Evolutionary conservation across 768 basidiomycete genomes (phyloP), one percentile per base, ranked within the genome.

Genomic region (Amylocystis lapponica): DNA sequence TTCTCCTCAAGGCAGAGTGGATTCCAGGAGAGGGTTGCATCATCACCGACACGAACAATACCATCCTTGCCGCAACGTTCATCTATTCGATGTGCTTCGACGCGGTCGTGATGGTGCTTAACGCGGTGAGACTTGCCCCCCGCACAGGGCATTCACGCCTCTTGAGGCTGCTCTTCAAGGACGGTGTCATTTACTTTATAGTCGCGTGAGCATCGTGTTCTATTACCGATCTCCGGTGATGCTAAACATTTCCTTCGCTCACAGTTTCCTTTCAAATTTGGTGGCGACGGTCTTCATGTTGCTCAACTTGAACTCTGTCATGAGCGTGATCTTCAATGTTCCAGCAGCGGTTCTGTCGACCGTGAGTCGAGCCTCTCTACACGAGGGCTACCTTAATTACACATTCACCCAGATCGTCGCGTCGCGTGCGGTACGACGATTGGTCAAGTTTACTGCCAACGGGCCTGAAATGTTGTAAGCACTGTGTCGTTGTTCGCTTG

Each of bases 1-100:
- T 82, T 5, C 68, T 78, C n/a, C 59, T 86, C 13, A 77, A 69
- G 35, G 80, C 78, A 0, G 39, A 44, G 3, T 86, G 81, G 81
- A 27, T 64, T n/a, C 65, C 70, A 8, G 66, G 59, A 2, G 65
- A 68, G 20, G 68, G 71, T 0, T 86, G 84, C 55, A 64, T 66
- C 2, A 83, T 86, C 43, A 66, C 69, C 1, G 54, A 72, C 23
- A 81, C 82, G 6, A 75, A 81, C 56, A 86, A 77, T 58, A 76
- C 59, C 8, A 62, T 84, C 39, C 71, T 86, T 25, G 79, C 81
- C 4, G 78, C 79, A 3, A 80, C 80, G 3, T 86, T 85, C 60
- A 80, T 85, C 25, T 86, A 86, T 52, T 78, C 83, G 23, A 87
- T 86, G 85, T 67, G 69, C 54, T 84, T 86, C 55, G 85, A 86